These are phyloP conservation scores for Melaleuca quinquenervia DNA, from an alignment of 345 rosid genomes.

Conservation along the genomic window DNA sequence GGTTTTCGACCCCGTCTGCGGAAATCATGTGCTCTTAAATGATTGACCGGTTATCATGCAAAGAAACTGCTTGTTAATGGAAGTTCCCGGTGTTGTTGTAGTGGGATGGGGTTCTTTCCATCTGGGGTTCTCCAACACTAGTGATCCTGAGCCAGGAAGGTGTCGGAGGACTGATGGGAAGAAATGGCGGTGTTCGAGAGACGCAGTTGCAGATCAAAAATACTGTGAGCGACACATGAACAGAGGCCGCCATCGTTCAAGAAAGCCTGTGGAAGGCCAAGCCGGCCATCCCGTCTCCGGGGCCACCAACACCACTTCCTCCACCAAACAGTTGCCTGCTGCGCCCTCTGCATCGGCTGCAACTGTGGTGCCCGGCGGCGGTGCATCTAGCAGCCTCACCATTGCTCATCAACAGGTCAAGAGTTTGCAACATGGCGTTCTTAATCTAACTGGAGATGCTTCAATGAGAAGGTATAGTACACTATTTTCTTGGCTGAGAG, in stretches of 20 bases:
- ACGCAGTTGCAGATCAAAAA: slow-evolving; percentile 86
- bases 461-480: background rate
- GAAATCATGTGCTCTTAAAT: background rate
- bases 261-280: slow-evolving; percentile 99
- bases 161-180: slow-evolving; percentile 98
- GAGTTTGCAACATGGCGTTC: slow-evolving; percentile 25
- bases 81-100: background rate
- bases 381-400: slow-evolving; percentile 24
- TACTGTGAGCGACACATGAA: slow-evolving; percentile 97
- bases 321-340: slow-evolving; percentile 14
- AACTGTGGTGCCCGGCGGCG: slow-evolving; percentile 26
- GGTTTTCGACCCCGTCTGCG: background rate
- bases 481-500: background rate
- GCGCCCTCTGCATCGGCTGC: slow-evolving; percentile 12
- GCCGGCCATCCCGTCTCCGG: slow-evolving; percentile 63
- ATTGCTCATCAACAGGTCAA: slow-evolving; percentile 39
- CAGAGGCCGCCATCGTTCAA: slow-evolving; percentile 99
- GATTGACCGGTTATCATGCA: background rate
- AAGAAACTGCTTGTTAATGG: background rate
- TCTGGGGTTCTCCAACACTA: slow-evolving; percentile 68
- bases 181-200: slow-evolving; percentile 99
- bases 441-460: background rate
- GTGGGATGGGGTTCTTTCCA: slow-evolving; percentile 81
- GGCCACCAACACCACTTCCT: slow-evolving; percentile 11
- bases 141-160: slow-evolving; percentile 94